Conservation (phyloP, 2,329 filamentous ascomycete species). For the Pezicula radicicola region DNA sequence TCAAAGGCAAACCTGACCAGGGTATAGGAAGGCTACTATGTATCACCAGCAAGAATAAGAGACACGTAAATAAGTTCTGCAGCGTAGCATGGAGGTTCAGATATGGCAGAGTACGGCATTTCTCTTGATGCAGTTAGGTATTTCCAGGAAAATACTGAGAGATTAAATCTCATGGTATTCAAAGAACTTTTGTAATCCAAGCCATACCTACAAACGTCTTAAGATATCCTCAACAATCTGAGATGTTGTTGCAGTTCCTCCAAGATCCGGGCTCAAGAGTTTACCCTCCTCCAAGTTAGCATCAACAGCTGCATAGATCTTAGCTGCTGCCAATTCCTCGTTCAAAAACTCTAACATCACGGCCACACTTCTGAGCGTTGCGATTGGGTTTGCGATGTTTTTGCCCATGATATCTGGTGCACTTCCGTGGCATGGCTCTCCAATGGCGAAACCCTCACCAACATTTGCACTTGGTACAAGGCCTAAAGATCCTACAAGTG, state of each 20-base stretch:
- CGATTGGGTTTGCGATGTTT: conserved; percentile 94
- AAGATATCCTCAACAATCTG: conserved; percentile 87
- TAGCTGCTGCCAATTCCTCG: conserved; percentile 80
- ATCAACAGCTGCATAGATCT: conserved; percentile 90
- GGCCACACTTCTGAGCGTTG: conserved; percentile 84
- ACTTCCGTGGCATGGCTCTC: conserved; percentile 95
- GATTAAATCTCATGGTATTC: conserved; percentile 3
- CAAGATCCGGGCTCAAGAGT: conserved; percentile 84
- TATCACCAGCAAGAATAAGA: background rate
- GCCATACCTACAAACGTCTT: conserved; percentile 62
- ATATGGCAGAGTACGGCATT: too few relatives aligned
- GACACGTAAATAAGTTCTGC: background rate
- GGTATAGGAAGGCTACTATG: background rate
- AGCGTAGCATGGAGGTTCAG: too few relatives aligned
- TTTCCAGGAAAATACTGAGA: background rate
- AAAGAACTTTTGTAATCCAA: conserved; percentile 1
- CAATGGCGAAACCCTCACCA: conserved; percentile 89
- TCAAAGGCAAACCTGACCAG: background rate
- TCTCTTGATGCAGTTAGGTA: background rate
- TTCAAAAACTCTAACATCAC: conserved; percentile 96
- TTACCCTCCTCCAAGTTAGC: conserved; percentile 81
- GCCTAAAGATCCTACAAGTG: conserved; percentile 86
- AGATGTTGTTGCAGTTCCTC: conserved; percentile 79
- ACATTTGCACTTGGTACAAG: conserved; percentile 95
- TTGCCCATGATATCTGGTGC: conserved; percentile 93